phyloP scores from a whole-genome alignment of 768 basidiomycete species.

The Psilocybe sp. region DNA sequence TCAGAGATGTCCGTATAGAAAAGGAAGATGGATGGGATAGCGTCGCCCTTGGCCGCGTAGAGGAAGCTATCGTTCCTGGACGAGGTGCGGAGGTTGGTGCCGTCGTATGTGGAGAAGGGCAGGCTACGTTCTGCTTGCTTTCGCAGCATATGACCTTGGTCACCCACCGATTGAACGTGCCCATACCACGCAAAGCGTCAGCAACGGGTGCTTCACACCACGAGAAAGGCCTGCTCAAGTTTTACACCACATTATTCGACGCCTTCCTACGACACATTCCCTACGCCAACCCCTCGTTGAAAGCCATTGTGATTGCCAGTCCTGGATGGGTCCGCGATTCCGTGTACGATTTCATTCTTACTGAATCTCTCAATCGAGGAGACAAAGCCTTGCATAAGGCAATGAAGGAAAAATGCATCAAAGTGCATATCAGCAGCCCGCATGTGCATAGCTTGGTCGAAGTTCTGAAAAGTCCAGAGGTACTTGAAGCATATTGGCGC shows the following conservation, averaged over 20 bases:
- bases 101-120: slow-evolving; percentile 93
- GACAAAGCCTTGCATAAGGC: slow-evolving; percentile 83
- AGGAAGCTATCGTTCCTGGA: slow-evolving; percentile 90
- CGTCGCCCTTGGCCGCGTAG: slow-evolving; percentile 73
- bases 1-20: slow-evolving; percentile 87
- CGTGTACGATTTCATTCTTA: slow-evolving; percentile 79
- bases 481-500: slow-evolving; percentile 27
- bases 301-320: slow-evolving; percentile 93
- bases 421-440: slow-evolving; percentile 87
- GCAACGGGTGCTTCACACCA: slow-evolving; percentile 79
- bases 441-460: slow-evolving; percentile 97
- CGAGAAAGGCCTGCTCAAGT: slow-evolving; percentile 86
- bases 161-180: slow-evolving; percentile 82
- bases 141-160: slow-evolving; percentile 98
- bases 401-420: slow-evolving; percentile 79
- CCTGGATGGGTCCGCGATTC: slow-evolving; percentile 95
- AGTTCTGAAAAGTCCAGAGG: slow-evolving; percentile 92
- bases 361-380: slow-evolving; percentile 74
- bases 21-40: slow-evolving; percentile 93
- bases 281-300: slow-evolving; percentile 65
- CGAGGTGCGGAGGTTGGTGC: slow-evolving; percentile 96
- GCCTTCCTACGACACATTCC: slow-evolving; percentile 91
- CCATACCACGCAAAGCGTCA: slow-evolving; percentile 90
- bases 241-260: slow-evolving; percentile 82
- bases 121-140: slow-evolving; percentile 89